Base-by-base conservation (phyloP, 1,284 basidiomycete genomes). In the Rhodotorula glutinis region DNA sequence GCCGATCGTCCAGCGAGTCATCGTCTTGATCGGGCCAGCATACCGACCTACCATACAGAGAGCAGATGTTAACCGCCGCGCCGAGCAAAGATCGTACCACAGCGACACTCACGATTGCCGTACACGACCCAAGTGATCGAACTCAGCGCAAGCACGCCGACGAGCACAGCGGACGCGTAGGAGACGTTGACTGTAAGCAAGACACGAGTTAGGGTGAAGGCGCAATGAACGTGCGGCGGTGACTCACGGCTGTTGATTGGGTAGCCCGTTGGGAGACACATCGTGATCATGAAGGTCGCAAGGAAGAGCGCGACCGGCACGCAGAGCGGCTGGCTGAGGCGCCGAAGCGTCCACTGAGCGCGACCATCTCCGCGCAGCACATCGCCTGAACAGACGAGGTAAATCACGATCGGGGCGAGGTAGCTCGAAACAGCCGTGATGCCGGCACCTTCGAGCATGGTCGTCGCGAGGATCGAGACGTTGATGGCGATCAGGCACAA, bases 1-100 rank as follows among this genome's bases (percentile, higher is more conserved):
- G 52, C 72, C 72, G 44, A 71, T 67, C 14, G 72, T 73, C 70
- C 70, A 73, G n/a, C 63, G 60, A 0, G 72, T 73, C 10, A 71
- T 72, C 29, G 72, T 67, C 38, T 75, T 75, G 70, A 76, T 76
- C 19, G 75, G 75, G 1, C 75, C 75, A 23, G 75, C 72, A 59
- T 76, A 76, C 29, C 63, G 61, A 1, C 56, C 71, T 72, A 49
- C 33, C 4, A 17, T 4, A 27, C 33, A 8, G 10, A 13, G 30
- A 25, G 29, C n/a, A 33, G 30, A 10, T 21, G 49, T 30, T 3
- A 13, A 41, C 27, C 21, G 13, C 2, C 27, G 21, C 3, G 16
- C 10, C n/a, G n/a, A n/a, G n/a, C n/a, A n/a, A n/a, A n/a, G n/a
- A n/a, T n/a, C n/a, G n/a, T n/a, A n/a, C n/a, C n/a, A n/a, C n/a